Conservation (phyloP, 495 filamentous ascomycete genomes). For the Aspergillus olivimuriae region DNA sequence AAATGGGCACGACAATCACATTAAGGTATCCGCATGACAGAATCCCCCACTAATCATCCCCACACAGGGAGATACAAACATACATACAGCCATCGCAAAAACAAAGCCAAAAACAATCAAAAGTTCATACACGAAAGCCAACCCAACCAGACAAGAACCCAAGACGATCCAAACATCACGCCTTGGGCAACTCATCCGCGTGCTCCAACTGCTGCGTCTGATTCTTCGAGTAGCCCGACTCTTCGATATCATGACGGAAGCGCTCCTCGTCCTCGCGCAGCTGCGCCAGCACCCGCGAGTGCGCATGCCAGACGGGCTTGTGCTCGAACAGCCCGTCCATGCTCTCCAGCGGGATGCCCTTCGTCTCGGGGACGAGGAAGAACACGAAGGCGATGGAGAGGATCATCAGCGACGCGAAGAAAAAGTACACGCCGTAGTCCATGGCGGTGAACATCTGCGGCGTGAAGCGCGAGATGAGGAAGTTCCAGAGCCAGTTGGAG, state of each 20-base stretch:
- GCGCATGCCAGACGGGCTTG: slow-evolving; percentile 49
- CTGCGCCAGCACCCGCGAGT: slow-evolving; percentile 42
- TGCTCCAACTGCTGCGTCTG: slow-evolving; percentile 16
- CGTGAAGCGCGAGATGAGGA: slow-evolving; percentile 65
- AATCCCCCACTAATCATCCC: too few species aligned
- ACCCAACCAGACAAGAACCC: neutral
- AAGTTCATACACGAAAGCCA: neutral
- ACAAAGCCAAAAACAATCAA: neutral
- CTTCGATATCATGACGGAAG: slow-evolving; percentile 47
- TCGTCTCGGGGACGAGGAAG: slow-evolving; percentile 64
- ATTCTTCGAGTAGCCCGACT: slow-evolving; percentile 21
- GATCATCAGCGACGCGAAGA: slow-evolving; percentile 69
- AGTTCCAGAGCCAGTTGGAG: slow-evolving; percentile 74
- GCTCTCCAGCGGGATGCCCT: slow-evolving; percentile 47
- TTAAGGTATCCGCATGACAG: too few species aligned
- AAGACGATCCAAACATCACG: neutral
- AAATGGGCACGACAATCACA: too few species aligned
- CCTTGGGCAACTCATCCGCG: neutral
- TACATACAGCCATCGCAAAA: too few species aligned
- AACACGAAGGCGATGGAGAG: slow-evolving; percentile 60
- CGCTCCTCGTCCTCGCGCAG: slow-evolving; percentile 43
- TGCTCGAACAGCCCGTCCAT: slow-evolving; percentile 53
- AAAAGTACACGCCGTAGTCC: slow-evolving; percentile 71
- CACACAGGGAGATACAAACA: too few species aligned
- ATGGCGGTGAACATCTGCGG: slow-evolving; percentile 69